Percentiles rank a stretch among this genome's conserved stretches.
Conservation (phyloP, 441 rosid genomes). For the Hura crepitans region DNA sequence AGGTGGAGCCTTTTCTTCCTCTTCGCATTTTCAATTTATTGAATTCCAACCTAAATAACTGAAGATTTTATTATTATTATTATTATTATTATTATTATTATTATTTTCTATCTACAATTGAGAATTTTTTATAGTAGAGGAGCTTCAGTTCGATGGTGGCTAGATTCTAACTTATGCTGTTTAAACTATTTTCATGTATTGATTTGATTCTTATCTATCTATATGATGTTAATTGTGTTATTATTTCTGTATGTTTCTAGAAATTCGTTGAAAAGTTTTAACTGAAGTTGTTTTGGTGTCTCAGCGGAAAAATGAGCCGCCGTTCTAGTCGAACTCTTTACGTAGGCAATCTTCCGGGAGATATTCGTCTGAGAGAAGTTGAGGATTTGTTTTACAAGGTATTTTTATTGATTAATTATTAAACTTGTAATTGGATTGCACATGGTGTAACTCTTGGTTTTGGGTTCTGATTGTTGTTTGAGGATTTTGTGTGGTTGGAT, state of each 20-base stretch:
- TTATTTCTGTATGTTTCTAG: no score
- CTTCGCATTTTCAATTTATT: background rate
- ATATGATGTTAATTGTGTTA: background rate
- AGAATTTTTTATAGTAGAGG: background rate
- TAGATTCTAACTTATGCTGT: background rate
- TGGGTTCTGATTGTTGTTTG: background rate
- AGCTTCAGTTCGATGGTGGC: background rate
- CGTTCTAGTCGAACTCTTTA: slow-evolving; percentile 73
- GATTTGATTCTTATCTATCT: background rate
- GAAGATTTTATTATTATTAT: no score
- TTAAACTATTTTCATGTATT: background rate
- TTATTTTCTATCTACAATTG: background rate
- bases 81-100: background rate
- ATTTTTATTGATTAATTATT: slow-evolving; percentile 6
- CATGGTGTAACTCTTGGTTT: background rate
- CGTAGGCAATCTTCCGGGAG: slow-evolving; percentile 86
- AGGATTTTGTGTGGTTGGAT: background rate
- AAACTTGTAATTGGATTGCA: background rate
- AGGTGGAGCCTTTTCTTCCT: background rate
- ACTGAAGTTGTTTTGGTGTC: background rate
- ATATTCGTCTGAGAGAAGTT: slow-evolving; percentile 71
- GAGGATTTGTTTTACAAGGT: slow-evolving; percentile 91
- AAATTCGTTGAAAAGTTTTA: no score
- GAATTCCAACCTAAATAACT: background rate
- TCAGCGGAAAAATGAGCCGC: slow-evolving; percentile 47